Base-by-base conservation (phyloP, 2,329 filamentous ascomycete species). In the Rhytidhysteron rufulum region DNA sequence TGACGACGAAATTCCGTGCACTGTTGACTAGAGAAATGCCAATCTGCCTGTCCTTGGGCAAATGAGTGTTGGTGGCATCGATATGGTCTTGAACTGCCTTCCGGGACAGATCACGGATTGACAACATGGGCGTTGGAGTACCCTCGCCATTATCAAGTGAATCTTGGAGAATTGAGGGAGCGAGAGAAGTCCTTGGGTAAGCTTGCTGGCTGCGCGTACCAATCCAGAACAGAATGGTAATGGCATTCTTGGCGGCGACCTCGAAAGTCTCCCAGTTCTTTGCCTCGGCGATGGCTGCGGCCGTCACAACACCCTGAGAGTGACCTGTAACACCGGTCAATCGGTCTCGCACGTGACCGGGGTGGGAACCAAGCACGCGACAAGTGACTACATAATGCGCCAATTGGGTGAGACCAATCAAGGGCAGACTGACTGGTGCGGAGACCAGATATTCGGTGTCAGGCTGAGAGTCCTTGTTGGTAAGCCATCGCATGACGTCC, bases 191-290 rank as follows among this genome's bases (percentile, higher is more conserved):
- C 54, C 87, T 83, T 29, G 93, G 94, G 69, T 96, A 98, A 2
- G 90, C 90, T 68, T 98, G 93, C 68, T 98, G 93, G 67, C 91
- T 96, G 59, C 93, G 85, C 45, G 91, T 83, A 63, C 94, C 93
- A 53, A 98, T 95, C 93, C 93, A 98, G 77, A 98, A 98, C 21
- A 98, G 84, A 58, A 96, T 88, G 21, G 87, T 93, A 49, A 98
- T 74, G 3, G 91, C 86, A 53, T 88, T 83, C 56, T 78, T 83
- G 40, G 88, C 80, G 40, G 88, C 81, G 58, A 86, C 83, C 50
- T 86, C 81, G 65, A 93, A 98, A 1, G 87, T 87, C 48, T 95
- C 89, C 93, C 93, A 98, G 20, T 86, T 89, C 52, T 88, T 86
- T 4, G 90, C 88, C 4, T 91, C 88, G 2, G 94, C 86, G 43